Evolutionary conservation across 495 filamentous ascomycete species (phyloP).

Genomic region (Aspergillus sclerotioniger): DNA sequence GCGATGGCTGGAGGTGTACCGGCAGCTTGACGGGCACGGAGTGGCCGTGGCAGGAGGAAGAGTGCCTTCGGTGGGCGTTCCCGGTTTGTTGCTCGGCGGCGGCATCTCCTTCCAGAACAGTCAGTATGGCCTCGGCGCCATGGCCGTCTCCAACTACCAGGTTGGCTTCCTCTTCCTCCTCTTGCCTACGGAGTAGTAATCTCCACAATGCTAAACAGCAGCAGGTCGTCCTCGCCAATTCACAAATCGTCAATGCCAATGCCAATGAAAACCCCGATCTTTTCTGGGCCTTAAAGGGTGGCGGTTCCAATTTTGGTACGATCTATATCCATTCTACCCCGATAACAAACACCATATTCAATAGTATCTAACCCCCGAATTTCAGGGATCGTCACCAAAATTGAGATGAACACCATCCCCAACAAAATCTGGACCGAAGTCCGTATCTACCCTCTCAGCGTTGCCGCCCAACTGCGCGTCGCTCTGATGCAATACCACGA

Average conservation of each 20-base stretch:
- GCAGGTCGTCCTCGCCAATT: conserved; percentile 11
- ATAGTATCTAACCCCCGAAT: background rate
- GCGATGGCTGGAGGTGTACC: conserved; percentile 11
- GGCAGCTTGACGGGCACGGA: background rate
- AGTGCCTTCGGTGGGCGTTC: conserved; percentile 6
- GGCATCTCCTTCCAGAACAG: conserved; percentile 13
- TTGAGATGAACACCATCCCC: conserved; percentile 15
- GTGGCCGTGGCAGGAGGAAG: conserved; percentile 13
- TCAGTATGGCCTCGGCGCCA: conserved; percentile 9
- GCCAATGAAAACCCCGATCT: conserved; percentile 29
- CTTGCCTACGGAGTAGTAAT: too few species aligned
- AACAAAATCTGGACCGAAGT: conserved; percentile 14
- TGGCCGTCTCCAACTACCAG: conserved; percentile 11
- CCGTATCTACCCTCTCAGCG: conserved; percentile 5
- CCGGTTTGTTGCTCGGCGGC: conserved; percentile 7
- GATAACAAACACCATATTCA: too few species aligned
- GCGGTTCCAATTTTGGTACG: conserved; percentile 27
- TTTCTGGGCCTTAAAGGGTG: conserved; percentile 30
- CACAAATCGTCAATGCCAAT: conserved; percentile 42
- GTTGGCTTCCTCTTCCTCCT: background rate
- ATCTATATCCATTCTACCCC: background rate
- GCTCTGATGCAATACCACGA: conserved; percentile 19
- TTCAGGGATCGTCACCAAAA: conserved; percentile 19
- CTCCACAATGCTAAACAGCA: background rate
- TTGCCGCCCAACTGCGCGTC: conserved; percentile 3